Evolutionary conservation across 371 early-diverging fungal species (phyloP).

Genomic region (Apophysomyces sp.): DNA sequence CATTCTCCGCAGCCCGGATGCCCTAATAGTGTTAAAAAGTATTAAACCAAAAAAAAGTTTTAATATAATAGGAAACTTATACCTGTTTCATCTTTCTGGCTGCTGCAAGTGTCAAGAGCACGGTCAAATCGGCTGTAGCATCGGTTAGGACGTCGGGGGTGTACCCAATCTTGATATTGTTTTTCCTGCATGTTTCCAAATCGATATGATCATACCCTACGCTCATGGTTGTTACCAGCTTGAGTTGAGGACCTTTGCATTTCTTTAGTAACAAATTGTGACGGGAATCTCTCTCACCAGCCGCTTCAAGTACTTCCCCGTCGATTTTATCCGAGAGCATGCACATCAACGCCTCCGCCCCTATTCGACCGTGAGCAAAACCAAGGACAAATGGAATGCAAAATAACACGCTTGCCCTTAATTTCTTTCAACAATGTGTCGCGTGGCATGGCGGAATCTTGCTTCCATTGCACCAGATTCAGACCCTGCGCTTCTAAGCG

Average conservation of each 20-base stretch:
- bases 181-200: constrained; percentile 41
- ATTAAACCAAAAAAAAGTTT: too few relatives aligned
- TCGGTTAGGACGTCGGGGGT: constrained; percentile 90
- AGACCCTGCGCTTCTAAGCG: constrained; percentile 23
- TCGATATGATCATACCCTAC: constrained; percentile 89
- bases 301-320: constrained; percentile 60
- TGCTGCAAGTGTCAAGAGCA: constrained; percentile 73
- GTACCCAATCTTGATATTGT: constrained; percentile 67
- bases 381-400: background rate
- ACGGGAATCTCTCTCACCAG: constrained; percentile 32
- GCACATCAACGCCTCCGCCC: constrained; percentile 66
- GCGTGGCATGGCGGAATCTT: constrained; percentile 38
- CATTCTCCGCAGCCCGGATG: constrained; percentile 53
- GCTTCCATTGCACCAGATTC: constrained; percentile 39
- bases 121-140: constrained; percentile 83
- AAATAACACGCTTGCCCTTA: constrained; percentile 17
- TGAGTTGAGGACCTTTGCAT: constrained; percentile 51
- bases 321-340: constrained; percentile 76
- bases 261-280: background rate
- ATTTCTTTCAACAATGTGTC: constrained; percentile 25
- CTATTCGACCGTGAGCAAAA: constrained; percentile 10
- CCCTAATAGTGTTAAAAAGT: constrained; percentile 21
- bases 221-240: constrained; percentile 69
- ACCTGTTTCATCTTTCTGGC: constrained; percentile 69
- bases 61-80: background rate